A percentile compares a stretch with the other conserved stretches of the same genome.
phyloP scores from a whole-genome alignment of 352 stramenopile genomes.

The Globisporangium takayamanum region DNA sequence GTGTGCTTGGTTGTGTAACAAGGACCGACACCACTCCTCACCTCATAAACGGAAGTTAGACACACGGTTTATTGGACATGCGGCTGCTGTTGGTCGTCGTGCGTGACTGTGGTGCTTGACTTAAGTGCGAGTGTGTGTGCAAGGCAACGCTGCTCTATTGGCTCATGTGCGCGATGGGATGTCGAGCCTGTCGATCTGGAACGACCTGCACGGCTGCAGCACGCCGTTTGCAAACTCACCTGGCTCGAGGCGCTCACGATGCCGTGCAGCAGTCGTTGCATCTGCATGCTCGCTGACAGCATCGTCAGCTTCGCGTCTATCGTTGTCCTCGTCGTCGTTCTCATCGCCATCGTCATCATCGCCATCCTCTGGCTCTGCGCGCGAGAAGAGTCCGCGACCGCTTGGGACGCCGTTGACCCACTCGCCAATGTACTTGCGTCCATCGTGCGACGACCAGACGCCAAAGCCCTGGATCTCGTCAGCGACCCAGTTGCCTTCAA shows the following conservation, averaged over 20 bases:
- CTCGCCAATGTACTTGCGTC: slow-evolving; percentile 41
- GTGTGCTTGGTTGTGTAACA: slow-evolving; percentile 13
- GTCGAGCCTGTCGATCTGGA: slow-evolving; percentile 35
- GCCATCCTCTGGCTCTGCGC: slow-evolving; percentile 18
- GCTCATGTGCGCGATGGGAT: slow-evolving; percentile 17
- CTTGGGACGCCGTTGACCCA: slow-evolving; percentile 50
- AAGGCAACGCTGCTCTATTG: neutral
- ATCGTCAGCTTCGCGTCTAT: neutral
- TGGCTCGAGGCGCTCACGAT: slow-evolving; percentile 14
- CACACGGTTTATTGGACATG: slow-evolving; percentile 30
- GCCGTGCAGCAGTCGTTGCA: neutral
- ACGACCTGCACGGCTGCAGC: slow-evolving; percentile 33
- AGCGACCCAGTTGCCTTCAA: slow-evolving; percentile 56
- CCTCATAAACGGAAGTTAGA: slow-evolving; percentile 60
- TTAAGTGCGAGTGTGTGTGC: neutral
- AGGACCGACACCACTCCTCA: slow-evolving; percentile 12
- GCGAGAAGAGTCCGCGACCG: slow-evolving; percentile 47
- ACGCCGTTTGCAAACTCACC: slow-evolving; percentile 43
- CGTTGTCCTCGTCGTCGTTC: neutral
- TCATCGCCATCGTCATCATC: slow-evolving; percentile 14
- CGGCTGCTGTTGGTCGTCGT: neutral
- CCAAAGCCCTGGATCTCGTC: slow-evolving; percentile 55
- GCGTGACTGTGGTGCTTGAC: neutral
- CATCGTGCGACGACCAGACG: slow-evolving; percentile 42
- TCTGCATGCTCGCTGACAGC: neutral